phyloP scores from a whole-genome alignment of 2,329 filamentous ascomycete genomes.

The Pseudocercospora cruenta region DNA sequence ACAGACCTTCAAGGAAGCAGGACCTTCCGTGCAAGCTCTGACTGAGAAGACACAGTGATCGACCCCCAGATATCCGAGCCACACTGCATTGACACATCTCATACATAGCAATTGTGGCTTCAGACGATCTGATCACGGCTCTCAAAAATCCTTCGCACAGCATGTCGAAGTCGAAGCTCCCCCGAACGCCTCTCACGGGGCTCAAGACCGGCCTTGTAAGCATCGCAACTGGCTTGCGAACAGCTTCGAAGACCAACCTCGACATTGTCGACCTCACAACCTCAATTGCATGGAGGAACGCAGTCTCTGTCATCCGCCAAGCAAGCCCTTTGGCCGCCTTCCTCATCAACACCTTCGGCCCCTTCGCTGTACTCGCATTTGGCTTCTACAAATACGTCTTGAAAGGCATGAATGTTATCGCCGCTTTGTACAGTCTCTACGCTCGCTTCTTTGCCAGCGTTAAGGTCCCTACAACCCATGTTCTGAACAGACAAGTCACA shows the following conservation, averaged over 20 bases:
- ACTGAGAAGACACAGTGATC: not conserved
- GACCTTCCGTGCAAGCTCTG: not conserved
- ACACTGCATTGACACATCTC: not conserved
- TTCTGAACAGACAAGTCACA: not conserved
- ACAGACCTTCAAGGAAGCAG: not conserved
- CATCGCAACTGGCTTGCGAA: not conserved
- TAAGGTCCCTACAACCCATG: not conserved
- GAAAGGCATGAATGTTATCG: slow-evolving; percentile 4
- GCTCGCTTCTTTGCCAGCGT: slow-evolving; percentile 40
- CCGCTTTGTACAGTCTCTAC: slow-evolving; percentile 31
- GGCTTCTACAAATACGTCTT: slow-evolving; percentile 20
- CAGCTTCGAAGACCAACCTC: not conserved
- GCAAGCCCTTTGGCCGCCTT: slow-evolving; percentile 36
- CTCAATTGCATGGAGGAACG: not conserved
- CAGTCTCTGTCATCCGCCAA: not conserved
- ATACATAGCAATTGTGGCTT: not conserved
- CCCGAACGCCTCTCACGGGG: not conserved
- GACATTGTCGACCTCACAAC: not conserved
- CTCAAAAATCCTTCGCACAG: not conserved
- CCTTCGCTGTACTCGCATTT: slow-evolving; percentile 16
- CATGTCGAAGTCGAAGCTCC: not conserved
- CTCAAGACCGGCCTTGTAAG: not conserved
- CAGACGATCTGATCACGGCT: not conserved
- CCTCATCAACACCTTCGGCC: slow-evolving; percentile 10
- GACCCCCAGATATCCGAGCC: not conserved